A percentile compares a stretch with the other conserved stretches of the same genome.
These are phyloP conservation scores for Euptelea pleiosperma DNA, from an alignment of 164 flowering plant genomes.

Conservation along the genomic window DNA sequence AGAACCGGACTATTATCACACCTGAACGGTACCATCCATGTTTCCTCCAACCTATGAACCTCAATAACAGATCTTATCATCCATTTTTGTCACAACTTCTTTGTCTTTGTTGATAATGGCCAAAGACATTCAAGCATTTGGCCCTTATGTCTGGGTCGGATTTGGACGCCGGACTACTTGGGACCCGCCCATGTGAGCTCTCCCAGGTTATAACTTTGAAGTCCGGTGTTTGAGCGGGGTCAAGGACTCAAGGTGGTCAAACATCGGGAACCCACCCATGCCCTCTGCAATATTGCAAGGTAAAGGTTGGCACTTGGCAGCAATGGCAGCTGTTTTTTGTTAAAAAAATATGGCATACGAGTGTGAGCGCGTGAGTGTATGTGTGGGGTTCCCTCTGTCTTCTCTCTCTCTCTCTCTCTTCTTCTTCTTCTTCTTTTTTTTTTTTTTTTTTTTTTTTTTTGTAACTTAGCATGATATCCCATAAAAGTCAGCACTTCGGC, in stretches of 20 bases:
- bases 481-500: too few relatives aligned
- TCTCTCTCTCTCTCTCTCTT: too few relatives aligned
- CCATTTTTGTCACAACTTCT: background rate
- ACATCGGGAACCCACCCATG: background rate
- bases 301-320: background rate
- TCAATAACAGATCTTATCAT: too few relatives aligned
- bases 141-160: background rate
- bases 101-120: background rate
- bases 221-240: background rate
- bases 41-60: too few relatives aligned
- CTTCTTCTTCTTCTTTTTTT: too few relatives aligned
- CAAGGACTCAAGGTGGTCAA: background rate
- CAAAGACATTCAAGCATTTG: background rate
- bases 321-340: background rate
- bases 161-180: background rate
- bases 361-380: too few relatives aligned
- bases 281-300: background rate
- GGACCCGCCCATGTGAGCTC: constrained; percentile 1
- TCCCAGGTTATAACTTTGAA: background rate
- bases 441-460: too few relatives aligned
- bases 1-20: too few relatives aligned
- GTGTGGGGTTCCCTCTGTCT: too few relatives aligned
- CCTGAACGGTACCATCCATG: too few relatives aligned
- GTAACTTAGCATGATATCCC: too few relatives aligned
- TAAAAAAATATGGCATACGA: background rate